Evolutionary conservation across 768 basidiomycete species (phyloP).

Genomic region (Mycena haematopus): DNA sequence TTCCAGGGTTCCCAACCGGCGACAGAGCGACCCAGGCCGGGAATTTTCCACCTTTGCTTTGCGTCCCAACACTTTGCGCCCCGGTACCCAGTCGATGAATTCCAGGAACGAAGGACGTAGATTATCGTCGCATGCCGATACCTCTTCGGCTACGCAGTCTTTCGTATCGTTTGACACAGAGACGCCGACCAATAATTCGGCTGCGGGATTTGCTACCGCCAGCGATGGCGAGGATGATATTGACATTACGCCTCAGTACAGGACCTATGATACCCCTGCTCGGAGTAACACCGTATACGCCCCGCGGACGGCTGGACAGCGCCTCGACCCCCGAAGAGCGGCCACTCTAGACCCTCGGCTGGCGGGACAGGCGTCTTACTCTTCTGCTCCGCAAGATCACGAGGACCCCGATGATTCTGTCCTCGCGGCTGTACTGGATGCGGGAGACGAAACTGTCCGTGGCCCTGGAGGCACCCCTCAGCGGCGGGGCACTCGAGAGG

Average conservation of each 20-base stretch:
- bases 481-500: too few species aligned
- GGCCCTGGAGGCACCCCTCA: not conserved
- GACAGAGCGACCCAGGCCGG: conserved; percentile 25
- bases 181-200: conserved; percentile 16
- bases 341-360: conserved; percentile 2
- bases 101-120: conserved; percentile 15
- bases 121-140: conserved; percentile 23
- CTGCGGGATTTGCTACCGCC: conserved; percentile 8
- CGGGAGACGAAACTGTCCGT: not conserved
- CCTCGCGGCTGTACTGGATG: not conserved
- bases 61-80: conserved; percentile 11
- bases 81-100: conserved; percentile 14
- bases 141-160: conserved; percentile 28
- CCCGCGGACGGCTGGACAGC: conserved; percentile 1
- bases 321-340: conserved; percentile 2
- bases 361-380: not conserved
- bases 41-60: conserved; percentile 21
- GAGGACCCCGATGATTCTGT: not conserved
- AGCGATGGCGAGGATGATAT: conserved; percentile 9
- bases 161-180: conserved; percentile 26
- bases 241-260: not conserved
- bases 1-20: conserved; percentile 11
- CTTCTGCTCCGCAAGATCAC: not conserved
- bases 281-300: conserved; percentile 11
- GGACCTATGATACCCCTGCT: conserved; percentile 2